Evolutionary conservation across 2,329 filamentous ascomycete genomes (phyloP), one percentile per base, ranked within the genome.

Genomic region (Coleophoma crateriformis): DNA sequence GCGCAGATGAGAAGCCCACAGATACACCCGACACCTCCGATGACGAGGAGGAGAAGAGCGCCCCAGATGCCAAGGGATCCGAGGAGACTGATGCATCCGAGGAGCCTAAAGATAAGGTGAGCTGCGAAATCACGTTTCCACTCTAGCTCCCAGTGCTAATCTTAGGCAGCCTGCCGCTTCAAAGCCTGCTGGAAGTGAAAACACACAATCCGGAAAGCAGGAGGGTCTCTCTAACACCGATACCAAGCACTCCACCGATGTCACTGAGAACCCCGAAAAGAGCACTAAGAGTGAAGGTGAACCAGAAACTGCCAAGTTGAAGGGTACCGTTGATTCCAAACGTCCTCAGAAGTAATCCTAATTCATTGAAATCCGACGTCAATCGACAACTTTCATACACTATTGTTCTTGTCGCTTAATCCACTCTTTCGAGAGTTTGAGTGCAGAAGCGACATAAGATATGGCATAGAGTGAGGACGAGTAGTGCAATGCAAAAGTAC

Each of bases 201-300:
- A 70, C 53, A 68, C 71, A 34, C 75, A 67, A 32, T 73, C 71
- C 33, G 69, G 68, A 40, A 80, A 81, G 65, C 76, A 82, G 64
- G 67, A 74, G 60, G 77, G 76, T 19, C 32, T 79, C 14, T 71
- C 69, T 47, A 81, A 76, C 57, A 68, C 68, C 14, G 71, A 77
- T 45, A 79, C 77, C 6, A 68, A 71, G 48, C 74, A 81, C 64
- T 71, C 73, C 27, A 68, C 67, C 22, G 61, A 71, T 46, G 67
- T 70, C 52, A 66, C 68, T 51, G 64, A 68, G 39, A 64, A 73
- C 45, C 58, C 68, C 6, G 68, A 69, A 34, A 76, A 76, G 68
- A 78, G 72, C 61, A 74, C 73, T 61, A 83, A 82, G 69, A 66
- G 69, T n/a, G 78, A 83, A 65, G 79, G 77, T 32, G 65, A 68